Conservation (phyloP, 345 rosid species). For the Brassica incana region DNA sequence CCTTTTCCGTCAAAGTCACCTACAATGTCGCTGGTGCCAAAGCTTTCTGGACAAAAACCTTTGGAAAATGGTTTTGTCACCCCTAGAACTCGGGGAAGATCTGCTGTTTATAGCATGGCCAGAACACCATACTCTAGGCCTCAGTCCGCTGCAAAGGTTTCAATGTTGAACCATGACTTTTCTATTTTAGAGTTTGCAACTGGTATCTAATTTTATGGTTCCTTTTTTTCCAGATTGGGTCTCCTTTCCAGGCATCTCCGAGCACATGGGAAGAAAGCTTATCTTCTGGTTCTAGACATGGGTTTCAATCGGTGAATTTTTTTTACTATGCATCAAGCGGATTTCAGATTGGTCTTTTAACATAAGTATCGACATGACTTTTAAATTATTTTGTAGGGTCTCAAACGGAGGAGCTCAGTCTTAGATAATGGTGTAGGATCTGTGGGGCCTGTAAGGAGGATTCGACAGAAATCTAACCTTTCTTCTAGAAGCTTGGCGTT, state of each 20-base stretch:
- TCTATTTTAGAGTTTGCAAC: background rate
- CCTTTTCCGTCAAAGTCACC: slow-evolving; percentile 50
- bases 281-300: slow-evolving; percentile 60
- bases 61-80: slow-evolving; percentile 68
- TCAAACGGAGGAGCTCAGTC: slow-evolving; percentile 75
- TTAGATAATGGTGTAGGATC: slow-evolving; percentile 77
- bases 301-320: slow-evolving; percentile 43
- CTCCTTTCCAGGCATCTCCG: slow-evolving; percentile 46
- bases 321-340: slow-evolving; percentile 6
- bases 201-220: background rate
- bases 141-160: slow-evolving; percentile 63
- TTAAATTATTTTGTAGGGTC: slow-evolving; percentile 49
- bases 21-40: slow-evolving; percentile 50
- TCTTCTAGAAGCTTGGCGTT: slow-evolving; percentile 48
- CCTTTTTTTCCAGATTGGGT: slow-evolving; percentile 47
- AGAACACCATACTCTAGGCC: slow-evolving; percentile 80
- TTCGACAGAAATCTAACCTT: slow-evolving; percentile 80
- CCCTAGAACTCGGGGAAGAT: slow-evolving; percentile 80
- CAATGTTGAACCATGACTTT: background rate
- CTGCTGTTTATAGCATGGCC: slow-evolving; percentile 93
- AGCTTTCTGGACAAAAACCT: slow-evolving; percentile 48
- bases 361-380: slow-evolving; percentile 14
- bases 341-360: background rate
- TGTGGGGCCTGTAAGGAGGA: slow-evolving; percentile 83
- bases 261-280: slow-evolving; percentile 48